Base-by-base conservation (phyloP, 1,284 basidiomycete species). In the Apiotrichum brassicae region DNA sequence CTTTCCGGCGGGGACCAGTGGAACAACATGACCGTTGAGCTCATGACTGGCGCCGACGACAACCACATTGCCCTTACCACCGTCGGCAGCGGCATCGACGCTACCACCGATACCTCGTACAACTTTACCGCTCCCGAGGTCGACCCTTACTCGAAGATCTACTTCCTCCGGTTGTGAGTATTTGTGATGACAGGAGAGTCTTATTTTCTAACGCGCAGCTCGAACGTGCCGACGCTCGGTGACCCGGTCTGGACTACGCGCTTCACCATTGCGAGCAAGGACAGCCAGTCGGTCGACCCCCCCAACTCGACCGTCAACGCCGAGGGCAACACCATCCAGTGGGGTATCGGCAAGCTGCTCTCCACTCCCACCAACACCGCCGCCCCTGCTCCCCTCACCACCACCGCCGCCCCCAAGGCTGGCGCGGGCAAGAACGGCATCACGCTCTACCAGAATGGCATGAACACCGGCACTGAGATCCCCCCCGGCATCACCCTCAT, bases 91-190 rank as follows among this genome's bases (percentile, higher is more conserved):
- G 62, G 64, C 37, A 63, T 73, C 49, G 65, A 73, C 55, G 71
- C 41, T 5, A 53, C 48, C 9, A 12, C 57, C 14, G 64, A 64
- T 6, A 64, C 58, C 7, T 46, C 55, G 22, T 64, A 57, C 46
- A 53, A 56, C 18, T 59, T 61, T 36, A 49, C 43, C 24, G 59
- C 57, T 13, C 73, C 73, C n/a, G 64, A 66, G 18, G 73, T 75
- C 22, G 57, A 61, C 39, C 73, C 73, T 11, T 64, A 69, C 54
- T 65, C 71, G 40, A 62, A 68, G 54, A 74, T 75, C 61, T 75
- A 74, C 62, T 74, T 74, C 59, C 62, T 74, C 52, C 71, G 72
- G 56, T 74, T 72, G 67, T 69, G 36, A 48, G 65, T 60, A 13
- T 22, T n/a, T n/a, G n/a, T n/a, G n/a, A n/a, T n/a, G n/a, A n/a